phyloP scores from a whole-genome alignment of 805 yeast species.

The Debaryomyces maramus region DNA sequence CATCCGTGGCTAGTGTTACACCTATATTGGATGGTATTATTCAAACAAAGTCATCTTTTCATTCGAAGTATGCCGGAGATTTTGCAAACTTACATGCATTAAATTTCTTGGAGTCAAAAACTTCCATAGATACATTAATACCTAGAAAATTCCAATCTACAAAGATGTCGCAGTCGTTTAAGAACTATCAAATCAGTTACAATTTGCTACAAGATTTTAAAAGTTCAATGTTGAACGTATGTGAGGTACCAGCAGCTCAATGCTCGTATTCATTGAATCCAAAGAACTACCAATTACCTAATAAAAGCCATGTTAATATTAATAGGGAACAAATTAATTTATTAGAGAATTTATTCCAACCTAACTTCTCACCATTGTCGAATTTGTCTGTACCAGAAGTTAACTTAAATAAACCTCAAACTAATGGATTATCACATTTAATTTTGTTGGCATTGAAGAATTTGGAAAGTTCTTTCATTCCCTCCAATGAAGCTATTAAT shows the following conservation, averaged over 20 bases:
- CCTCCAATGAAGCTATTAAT: constrained; percentile 29
- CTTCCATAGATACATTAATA: constrained; percentile 15
- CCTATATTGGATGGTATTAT: constrained; percentile 78
- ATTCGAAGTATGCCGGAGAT: constrained; percentile 81
- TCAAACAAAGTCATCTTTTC: constrained; percentile 61
- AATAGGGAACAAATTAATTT: constrained; percentile 14
- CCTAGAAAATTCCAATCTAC: constrained; percentile 16
- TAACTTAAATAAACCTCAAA: constrained; percentile 44
- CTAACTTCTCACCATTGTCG: constrained; percentile 51
- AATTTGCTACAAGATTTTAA: constrained; percentile 38
- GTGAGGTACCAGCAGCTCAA: constrained; percentile 18
- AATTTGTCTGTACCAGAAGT: constrained; percentile 29
- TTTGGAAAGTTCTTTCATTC: constrained; percentile 34
- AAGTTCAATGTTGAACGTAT: constrained; percentile 27
- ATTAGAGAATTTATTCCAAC: constrained; percentile 72
- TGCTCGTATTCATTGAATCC: constrained; percentile 9
- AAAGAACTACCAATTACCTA: constrained; percentile 22
- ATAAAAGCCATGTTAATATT: constrained; percentile 16
- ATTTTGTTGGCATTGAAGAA: constrained; percentile 36
- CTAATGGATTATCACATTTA: constrained; percentile 47
- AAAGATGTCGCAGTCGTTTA: constrained; percentile 29
- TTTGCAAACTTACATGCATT: constrained; percentile 67
- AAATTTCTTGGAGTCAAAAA: constrained; percentile 41
- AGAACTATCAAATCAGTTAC: constrained; percentile 36
- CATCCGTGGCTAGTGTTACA: constrained; percentile 66